Base-by-base conservation (phyloP, 2,329 filamentous ascomycete species). In the Fusarium beomiforme region DNA sequence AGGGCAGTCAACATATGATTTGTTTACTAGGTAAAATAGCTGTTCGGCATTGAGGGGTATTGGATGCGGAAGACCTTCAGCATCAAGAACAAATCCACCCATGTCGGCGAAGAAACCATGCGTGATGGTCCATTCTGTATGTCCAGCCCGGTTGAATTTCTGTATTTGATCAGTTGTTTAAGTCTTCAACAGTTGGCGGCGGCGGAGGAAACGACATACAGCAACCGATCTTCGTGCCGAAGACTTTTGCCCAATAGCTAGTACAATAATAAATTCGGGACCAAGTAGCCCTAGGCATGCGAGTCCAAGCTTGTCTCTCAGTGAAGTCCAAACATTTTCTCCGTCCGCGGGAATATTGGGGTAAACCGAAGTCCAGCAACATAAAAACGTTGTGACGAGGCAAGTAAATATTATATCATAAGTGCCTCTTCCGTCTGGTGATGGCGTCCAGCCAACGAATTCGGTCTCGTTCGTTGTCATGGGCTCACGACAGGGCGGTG, bases 41-140 rank as follows among this genome's bases (percentile, higher is more conserved):
- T 71, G 68, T 13, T 71, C 68, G n/a, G 68, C 62, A 23, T 69
- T 55, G 8, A 71, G 39, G 0, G 68, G 58, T 26, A 69, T 26
- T 2, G 39, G 29, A 6, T 3, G 14, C 0, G 3, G 2, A 1
- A 50, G 42, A 33, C 47, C 57, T 0, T 34, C 9, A 2, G 47
- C 31, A 5, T 8, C 13, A 8, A 71, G 54, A 1, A 63, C 37
- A 31, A 69, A 69, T 12, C 66, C 66, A 1, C 62, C 68, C 66
- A 71, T 69, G 3, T 69, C 62, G 6, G 62, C 62, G 16, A 71
- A 71, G 24, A 71, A 71, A 2, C 43, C 66, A 37, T 69, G 66
- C 1, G 55, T 60, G 6, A 63, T 51, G 2, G 50, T 67, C 68
- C 66, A 71, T 17, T 53, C 14, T 11, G 14, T 24, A 10, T 34